Conservation (phyloP, 2,329 filamentous ascomycete species). For the Claviceps maximensis region DNA sequence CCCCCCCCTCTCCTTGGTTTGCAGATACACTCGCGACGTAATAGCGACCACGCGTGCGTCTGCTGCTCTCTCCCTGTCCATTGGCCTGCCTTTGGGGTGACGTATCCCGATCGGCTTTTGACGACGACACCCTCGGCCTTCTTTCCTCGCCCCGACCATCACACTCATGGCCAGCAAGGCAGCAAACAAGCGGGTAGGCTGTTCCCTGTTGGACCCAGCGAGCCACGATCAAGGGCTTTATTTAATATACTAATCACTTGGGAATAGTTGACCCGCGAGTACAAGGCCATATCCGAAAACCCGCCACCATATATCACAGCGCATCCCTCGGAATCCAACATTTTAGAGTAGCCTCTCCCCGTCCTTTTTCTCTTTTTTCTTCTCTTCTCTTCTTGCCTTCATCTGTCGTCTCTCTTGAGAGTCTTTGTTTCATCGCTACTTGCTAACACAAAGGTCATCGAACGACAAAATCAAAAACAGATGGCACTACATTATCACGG, state of each 20-base stretch:
- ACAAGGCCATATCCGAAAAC: constrained; percentile 52
- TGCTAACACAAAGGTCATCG: constrained; percentile 5
- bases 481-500: constrained; percentile 94
- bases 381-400: too few relatives aligned
- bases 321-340: constrained; percentile 82
- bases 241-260: constrained; percentile 11
- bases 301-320: constrained; percentile 82
- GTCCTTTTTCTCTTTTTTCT: neutral
- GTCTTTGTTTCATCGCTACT: neutral
- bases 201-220: neutral
- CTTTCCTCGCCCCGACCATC: neutral
- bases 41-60: constrained; percentile 1
- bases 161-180: constrained; percentile 55
- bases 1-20: too few relatives aligned
- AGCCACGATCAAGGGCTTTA: neutral
- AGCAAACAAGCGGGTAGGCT: constrained; percentile 55
- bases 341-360: constrained; percentile 52
- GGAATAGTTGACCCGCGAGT: constrained; percentile 45
- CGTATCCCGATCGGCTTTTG: constrained; percentile 3
- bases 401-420: neutral
- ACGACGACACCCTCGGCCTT: neutral
- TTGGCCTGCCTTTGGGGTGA: constrained; percentile 12
- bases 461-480: constrained; percentile 26
- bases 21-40: neutral
- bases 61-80: neutral